Evolutionary conservation across 1,139 yeast genomes (phyloP), one percentile per base, ranked within the genome.

Genomic region (Yamadazyma aaseri): DNA sequence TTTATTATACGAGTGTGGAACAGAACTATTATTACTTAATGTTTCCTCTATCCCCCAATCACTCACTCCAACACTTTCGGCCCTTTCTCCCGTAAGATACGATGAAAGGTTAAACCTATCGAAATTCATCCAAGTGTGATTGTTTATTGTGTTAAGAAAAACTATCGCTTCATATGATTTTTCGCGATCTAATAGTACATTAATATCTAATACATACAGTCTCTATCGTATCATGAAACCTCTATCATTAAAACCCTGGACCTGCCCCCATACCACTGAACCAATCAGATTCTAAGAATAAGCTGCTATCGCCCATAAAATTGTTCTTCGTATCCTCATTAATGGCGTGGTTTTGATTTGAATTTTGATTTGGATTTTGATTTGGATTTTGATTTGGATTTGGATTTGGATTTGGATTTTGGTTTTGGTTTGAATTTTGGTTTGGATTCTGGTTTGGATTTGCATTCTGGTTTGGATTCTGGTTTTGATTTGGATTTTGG

Each of bases 31-130:
- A 32, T 38, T 39, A 32, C 43, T 42, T 12, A 41, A 28, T 11
- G 53, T 36, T 23, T 63, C 71, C 37, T 65, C 72, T 16, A 65
- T 65, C 1, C 72, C 72, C 72, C 72, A 65, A 42, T 65, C 72
- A 36, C 71, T 60, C 29, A 63, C 48, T 3, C 39, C 47, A 18
- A 24, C 28, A 7, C 30, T 13, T 3, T 29, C 28, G 4, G 16
- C 21, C 28, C 20, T 32, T n/a, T 37, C 40, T 20, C 38, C 35
- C 9, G 29, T 22, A 23, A 36, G 35, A 28, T 37, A 40, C 10
- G 36, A 32, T 18, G 63, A 46, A 29, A 62, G 46, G 41, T 56
- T 57, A 31, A 59, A 52, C 34, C 60, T 44, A 40, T 59, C 65
- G 36, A 61, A 60, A 46, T 62, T 63, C 68, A 63, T 62, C n/a